Conservation (phyloP, 495 filamentous ascomycete species). For the Cercophora newfieldiana region DNA sequence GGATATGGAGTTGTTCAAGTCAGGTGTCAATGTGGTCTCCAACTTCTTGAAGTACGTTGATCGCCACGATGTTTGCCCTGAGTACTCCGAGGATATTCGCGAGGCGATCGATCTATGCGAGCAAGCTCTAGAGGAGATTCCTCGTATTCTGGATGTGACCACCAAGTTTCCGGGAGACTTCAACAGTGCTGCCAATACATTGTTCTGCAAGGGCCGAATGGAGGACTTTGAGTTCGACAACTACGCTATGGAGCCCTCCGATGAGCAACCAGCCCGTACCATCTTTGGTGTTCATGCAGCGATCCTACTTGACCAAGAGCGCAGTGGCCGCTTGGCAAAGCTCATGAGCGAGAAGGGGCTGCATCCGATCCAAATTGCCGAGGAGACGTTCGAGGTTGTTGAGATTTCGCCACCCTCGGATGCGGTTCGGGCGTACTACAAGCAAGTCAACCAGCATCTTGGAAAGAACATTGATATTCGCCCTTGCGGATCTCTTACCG, state of each 20-base stretch:
- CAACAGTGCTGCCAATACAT: slow-evolving; percentile 53
- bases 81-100: slow-evolving; percentile 66
- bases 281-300: slow-evolving; percentile 18
- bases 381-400: slow-evolving; percentile 39
- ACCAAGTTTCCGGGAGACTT: slow-evolving; percentile 67
- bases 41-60: slow-evolving; percentile 91
- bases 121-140: slow-evolving; percentile 64
- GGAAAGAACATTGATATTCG: slow-evolving; percentile 26
- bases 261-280: slow-evolving; percentile 15
- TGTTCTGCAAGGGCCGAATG: slow-evolving; percentile 28
- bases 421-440: slow-evolving; percentile 18
- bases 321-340: slow-evolving; percentile 4
- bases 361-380: slow-evolving; percentile 12
- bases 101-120: slow-evolving; percentile 68
- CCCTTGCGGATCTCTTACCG: slow-evolving; percentile 41
- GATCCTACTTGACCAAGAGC: slow-evolving; percentile 16
- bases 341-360: background rate
- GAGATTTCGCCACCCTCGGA: slow-evolving; percentile 30
- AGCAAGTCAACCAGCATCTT: slow-evolving; percentile 30
- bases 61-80: slow-evolving; percentile 80
- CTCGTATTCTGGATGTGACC: slow-evolving; percentile 51
- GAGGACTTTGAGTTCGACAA: background rate
- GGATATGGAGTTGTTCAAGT: slow-evolving; percentile 14
- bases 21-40: slow-evolving; percentile 56
- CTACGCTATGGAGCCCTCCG: slow-evolving; percentile 20